These are phyloP conservation scores for Psidium guajava DNA, from an alignment of 345 rosid species.

Conservation along the genomic window DNA sequence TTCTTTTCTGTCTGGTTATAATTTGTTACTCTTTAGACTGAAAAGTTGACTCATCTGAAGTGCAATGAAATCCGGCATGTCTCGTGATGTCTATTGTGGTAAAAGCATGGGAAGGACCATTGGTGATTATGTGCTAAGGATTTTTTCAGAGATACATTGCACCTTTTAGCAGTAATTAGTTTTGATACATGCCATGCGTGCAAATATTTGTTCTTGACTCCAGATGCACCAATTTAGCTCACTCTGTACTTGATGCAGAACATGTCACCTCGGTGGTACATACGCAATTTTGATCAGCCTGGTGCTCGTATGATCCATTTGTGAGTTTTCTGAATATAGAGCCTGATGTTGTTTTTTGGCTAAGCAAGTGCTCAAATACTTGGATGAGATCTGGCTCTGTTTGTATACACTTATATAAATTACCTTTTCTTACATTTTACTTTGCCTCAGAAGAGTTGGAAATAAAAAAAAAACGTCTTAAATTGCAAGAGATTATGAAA, in stretches of 20 bases:
- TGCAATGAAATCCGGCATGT: neutral
- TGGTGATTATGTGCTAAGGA: neutral
- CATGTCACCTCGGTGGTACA: slow-evolving; percentile 91
- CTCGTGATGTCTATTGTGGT: neutral
- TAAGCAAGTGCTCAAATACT: neutral
- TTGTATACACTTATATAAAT: neutral
- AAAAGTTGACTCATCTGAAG: neutral
- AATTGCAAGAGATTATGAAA: neutral
- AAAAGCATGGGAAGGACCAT: neutral
- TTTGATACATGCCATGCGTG: neutral
- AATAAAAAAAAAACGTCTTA: neutral
- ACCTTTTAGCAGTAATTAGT: neutral
- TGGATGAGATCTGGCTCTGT: neutral
- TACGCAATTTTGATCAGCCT: slow-evolving; percentile 52
- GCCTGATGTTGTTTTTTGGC: neutral
- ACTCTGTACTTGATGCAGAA: slow-evolving; percentile 23
- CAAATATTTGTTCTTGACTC: neutral
- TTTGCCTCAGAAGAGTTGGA: neutral
- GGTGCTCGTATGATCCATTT: slow-evolving; percentile 75
- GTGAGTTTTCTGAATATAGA: slow-evolving; percentile 31
- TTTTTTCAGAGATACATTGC: neutral
- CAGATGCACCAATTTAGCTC: neutral
- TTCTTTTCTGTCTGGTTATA: neutral
- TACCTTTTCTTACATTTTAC: neutral
- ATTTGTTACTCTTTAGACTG: neutral